These are phyloP conservation scores for Candida mesenterica DNA, from an alignment of 1,139 yeast genomes.

Conservation along the genomic window DNA sequence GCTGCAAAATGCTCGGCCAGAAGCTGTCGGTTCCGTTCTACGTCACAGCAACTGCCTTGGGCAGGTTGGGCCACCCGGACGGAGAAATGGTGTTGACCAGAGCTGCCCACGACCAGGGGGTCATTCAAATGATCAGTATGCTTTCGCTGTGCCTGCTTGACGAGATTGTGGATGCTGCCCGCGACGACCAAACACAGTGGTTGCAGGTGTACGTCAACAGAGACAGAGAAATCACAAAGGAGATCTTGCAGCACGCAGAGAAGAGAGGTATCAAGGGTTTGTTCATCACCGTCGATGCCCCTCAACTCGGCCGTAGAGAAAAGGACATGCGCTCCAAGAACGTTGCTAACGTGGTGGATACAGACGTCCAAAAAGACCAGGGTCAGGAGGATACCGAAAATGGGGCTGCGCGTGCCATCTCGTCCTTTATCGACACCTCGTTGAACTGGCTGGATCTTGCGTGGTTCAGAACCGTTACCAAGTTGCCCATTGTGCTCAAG, in stretches of 20 bases:
- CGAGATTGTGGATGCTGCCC: constrained; percentile 62
- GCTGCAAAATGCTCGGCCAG: constrained; percentile 43
- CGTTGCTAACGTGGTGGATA: constrained; percentile 49
- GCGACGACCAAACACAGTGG: constrained; percentile 69
- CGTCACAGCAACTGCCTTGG: constrained; percentile 78
- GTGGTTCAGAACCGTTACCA: constrained; percentile 56
- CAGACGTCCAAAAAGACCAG: constrained; percentile 44
- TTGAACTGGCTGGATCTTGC: constrained; percentile 60
- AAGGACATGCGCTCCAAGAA: constrained; percentile 51
- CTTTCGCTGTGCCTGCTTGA: constrained; percentile 73
- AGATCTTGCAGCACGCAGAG: constrained; percentile 71
- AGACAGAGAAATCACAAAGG: constrained; percentile 56
- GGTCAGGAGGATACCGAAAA: constrained; percentile 40
- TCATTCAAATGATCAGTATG: constrained; percentile 81
- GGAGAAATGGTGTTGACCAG: constrained; percentile 79
- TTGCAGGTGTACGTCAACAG: constrained; percentile 83
- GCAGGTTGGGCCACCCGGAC: constrained; percentile 71
- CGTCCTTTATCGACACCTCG: constrained; percentile 77
- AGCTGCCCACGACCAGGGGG: constrained; percentile 64
- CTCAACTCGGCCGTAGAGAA: constrained; percentile 91
- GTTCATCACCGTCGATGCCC: constrained; percentile 91
- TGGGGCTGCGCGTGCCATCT: constrained; percentile 85
- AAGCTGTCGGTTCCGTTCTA: constrained; percentile 58
- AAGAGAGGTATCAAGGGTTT: constrained; percentile 72
- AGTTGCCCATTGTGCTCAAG: constrained; percentile 65